Evolutionary conservation across 805 yeast species (phyloP).

Genomic region (Wickerhamiella sorbophila): DNA sequence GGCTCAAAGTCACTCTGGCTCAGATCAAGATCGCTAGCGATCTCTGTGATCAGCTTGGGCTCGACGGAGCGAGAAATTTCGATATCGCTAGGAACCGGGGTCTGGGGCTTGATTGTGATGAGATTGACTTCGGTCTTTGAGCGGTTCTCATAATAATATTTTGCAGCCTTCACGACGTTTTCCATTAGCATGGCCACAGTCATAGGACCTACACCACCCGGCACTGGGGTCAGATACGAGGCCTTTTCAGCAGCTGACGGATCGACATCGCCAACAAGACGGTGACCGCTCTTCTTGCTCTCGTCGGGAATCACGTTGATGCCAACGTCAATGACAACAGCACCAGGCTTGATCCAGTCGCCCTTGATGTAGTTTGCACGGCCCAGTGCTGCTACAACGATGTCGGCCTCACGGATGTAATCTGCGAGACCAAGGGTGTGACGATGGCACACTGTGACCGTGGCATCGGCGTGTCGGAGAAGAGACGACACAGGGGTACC

Average conservation of each 20-base stretch:
- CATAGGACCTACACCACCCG: constrained; percentile 99
- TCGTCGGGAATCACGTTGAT: constrained; percentile 74
- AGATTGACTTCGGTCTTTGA: constrained; percentile 40
- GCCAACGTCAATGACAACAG: constrained; percentile 91
- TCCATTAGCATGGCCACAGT: constrained; percentile 91
- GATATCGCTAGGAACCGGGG: constrained; percentile 83
- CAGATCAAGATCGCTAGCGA: constrained; percentile 76
- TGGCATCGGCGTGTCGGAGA: constrained; percentile 61
- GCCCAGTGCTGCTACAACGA: constrained; percentile 91
- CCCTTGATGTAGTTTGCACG: constrained; percentile 69
- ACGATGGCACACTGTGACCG: constrained; percentile 81
- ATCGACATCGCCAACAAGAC: constrained; percentile 84
- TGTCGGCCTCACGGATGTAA: constrained; percentile 57
- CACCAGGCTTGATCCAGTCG: constrained; percentile 74
- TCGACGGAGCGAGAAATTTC: constrained; percentile 77
- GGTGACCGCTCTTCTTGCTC: constrained; percentile 59
- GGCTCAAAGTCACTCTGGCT: constrained; percentile 68
- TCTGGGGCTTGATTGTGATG: constrained; percentile 35
- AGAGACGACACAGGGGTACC: constrained; percentile 86
- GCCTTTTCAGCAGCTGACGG: constrained; percentile 52
- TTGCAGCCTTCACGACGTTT: constrained; percentile 73
- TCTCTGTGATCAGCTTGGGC: constrained; percentile 65
- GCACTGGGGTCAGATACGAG: constrained; percentile 79
- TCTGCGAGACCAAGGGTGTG: constrained; percentile 48
- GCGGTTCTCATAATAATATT: constrained; percentile 34